Percentiles rank a stretch among this genome's conserved stretches.
Conservation (phyloP, 495 filamentous ascomycete genomes). For the Penicilliopsis zonata region DNA sequence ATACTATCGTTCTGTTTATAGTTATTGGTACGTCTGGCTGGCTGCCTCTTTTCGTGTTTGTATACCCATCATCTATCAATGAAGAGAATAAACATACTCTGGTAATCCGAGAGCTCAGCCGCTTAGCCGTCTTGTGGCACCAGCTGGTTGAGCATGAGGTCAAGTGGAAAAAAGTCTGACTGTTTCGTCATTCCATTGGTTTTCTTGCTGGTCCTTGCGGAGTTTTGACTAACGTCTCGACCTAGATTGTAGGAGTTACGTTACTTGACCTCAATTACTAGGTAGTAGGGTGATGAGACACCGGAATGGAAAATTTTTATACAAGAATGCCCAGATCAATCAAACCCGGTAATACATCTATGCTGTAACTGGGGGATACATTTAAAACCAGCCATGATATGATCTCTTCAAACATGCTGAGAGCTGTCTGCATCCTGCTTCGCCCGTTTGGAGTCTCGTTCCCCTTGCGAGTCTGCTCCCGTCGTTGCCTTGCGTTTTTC, state of each 20-base stretch:
- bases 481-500: constrained; percentile 33
- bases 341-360: too few relatives aligned
- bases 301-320: too few relatives aligned
- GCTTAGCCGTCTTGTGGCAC: constrained; percentile 28
- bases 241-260: too few relatives aligned
- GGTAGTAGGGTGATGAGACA: too few relatives aligned
- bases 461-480: constrained; percentile 16
- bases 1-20: too few relatives aligned
- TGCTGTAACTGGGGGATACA: too few relatives aligned
- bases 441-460: constrained; percentile 27
- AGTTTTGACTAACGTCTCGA: too few relatives aligned
- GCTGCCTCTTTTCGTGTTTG: constrained; percentile 3
- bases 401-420: too few relatives aligned
- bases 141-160: constrained; percentile 63
- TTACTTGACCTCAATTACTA: too few relatives aligned
- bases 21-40: neutral
- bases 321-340: too few relatives aligned
- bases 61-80: constrained; percentile 13
- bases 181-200: neutral
- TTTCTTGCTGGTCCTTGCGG: too few relatives aligned
- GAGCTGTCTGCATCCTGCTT: constrained; percentile 12
- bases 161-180: constrained; percentile 65
- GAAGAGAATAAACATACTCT: constrained; percentile 59
- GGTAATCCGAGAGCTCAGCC: constrained; percentile 72
- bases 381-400: too few relatives aligned